Conservation (phyloP, 1,284 basidiomycete genomes). For the Bjerkandera adusta region DNA sequence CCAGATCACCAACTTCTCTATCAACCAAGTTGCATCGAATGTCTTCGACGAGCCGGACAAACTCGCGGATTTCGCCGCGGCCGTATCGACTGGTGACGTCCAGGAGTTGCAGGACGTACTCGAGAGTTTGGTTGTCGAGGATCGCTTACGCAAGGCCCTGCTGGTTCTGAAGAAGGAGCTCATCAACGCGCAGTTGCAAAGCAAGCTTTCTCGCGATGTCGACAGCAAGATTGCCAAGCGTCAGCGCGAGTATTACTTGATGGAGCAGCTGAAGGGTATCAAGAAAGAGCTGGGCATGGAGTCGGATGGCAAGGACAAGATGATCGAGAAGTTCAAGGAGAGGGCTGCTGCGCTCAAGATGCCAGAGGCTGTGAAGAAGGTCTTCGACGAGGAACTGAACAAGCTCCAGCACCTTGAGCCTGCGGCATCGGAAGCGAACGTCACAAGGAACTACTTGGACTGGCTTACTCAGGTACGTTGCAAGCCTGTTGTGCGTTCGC, state of each 20-base stretch:
- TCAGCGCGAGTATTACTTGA: conserved; percentile 96
- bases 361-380: conserved; percentile 91
- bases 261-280: conserved; percentile 99
- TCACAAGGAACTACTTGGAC: conserved; percentile 95
- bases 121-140: conserved; percentile 85
- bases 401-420: conserved; percentile 93
- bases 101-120: conserved; percentile 93
- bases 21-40: conserved; percentile 94
- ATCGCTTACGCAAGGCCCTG: conserved; percentile 88
- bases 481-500: too few species aligned
- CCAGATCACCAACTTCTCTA: conserved; percentile 96
- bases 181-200: conserved; percentile 95
- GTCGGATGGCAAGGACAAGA: conserved; percentile 95
- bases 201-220: conserved; percentile 92
- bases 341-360: conserved; percentile 86
- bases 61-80: conserved; percentile 97
- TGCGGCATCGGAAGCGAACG: conserved; percentile 90
- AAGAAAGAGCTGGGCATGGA: conserved; percentile 99
- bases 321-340: conserved; percentile 95
- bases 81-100: conserved; percentile 90
- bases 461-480: conserved; percentile 82
- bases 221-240: conserved; percentile 97
- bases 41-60: conserved; percentile 99
- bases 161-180: conserved; percentile 97
- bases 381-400: conserved; percentile 95